Conservation (phyloP, 2,329 filamentous ascomycete species). For the Phyllosticta citriasiana region DNA sequence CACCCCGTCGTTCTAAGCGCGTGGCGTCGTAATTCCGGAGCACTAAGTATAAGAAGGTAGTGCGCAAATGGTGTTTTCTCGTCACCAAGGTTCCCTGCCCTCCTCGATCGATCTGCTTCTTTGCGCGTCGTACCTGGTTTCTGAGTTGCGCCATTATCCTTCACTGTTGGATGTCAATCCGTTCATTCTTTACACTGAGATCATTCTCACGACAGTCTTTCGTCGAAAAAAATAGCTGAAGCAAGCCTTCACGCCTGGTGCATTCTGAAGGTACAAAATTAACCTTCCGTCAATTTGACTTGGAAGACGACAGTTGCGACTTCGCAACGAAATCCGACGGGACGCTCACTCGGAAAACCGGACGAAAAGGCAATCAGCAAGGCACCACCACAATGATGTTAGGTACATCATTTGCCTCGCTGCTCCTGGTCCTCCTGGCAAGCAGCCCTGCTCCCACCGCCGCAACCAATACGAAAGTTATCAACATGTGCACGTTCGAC, state of each 20-base stretch:
- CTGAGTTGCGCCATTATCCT: neutral
- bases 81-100: neutral
- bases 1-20: neutral
- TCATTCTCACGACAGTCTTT: neutral
- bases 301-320: neutral
- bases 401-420: neutral
- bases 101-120: neutral
- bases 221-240: neutral
- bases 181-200: neutral
- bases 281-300: neutral
- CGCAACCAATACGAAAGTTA: neutral
- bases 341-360: neutral
- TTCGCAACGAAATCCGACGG: neutral
- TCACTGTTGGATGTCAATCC: neutral
- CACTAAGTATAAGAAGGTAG: neutral
- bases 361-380: neutral
- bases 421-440: neutral
- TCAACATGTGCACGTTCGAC: conserved; percentile 1
- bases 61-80: neutral
- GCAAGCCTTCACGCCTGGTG: neutral
- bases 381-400: neutral
- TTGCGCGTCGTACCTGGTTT: neutral
- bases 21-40: neutral
- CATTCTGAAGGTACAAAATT: neutral
- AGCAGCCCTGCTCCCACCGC: neutral